Evolutionary conservation across 345 rosid genomes (phyloP), one percentile per base, ranked within the genome.

Genomic region (Euphorbia peplus): DNA sequence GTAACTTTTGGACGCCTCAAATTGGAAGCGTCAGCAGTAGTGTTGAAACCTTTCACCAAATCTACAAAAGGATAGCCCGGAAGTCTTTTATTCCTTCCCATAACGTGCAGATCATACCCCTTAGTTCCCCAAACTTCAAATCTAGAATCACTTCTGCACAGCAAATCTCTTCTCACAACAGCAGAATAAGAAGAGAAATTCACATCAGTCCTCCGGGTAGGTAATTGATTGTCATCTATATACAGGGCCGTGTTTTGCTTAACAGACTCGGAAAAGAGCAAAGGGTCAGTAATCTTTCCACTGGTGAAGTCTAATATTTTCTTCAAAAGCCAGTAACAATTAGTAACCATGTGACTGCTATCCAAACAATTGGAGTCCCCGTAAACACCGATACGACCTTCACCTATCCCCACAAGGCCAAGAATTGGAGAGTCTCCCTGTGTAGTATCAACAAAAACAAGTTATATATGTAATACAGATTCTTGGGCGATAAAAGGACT

Each of bases 321-420:
- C 78, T 78, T 86, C 57, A 95, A 79, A 71, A 95, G 96, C 97
- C 92, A 83, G 78, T 87, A 91, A 78, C 99, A 95, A 79, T 91
- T 91, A 24, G 99, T 91, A 66, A 95, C 97, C 99, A 95, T 93
- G 75, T 89, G 98, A 76, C 98, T 91, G 74, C 98, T 88, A 71
- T 93, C 98, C 75, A 93, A 71, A 80, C 98, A 93, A 76, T 93
- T 93, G 54, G 98, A 93, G 77, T 93, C 98, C 58, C 98, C 98
- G 70, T 93, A 93, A 4, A 93, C 95, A 26, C 90, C 91, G 66
- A 93, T 69, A 51, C 82, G 90, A 66, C 98, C 98, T 84, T 84
- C 84, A 62, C 95, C 95, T 1, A 72, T 83, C 67, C 80, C 85
- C 67, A 85, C 72, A 64, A 93, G 91, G 61, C 98, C 98, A 67